Evolutionary conservation across 352 stramenopile species (phyloP), one percentile per base, ranked within the genome.

Genomic region (Blastocystis sp.): DNA sequence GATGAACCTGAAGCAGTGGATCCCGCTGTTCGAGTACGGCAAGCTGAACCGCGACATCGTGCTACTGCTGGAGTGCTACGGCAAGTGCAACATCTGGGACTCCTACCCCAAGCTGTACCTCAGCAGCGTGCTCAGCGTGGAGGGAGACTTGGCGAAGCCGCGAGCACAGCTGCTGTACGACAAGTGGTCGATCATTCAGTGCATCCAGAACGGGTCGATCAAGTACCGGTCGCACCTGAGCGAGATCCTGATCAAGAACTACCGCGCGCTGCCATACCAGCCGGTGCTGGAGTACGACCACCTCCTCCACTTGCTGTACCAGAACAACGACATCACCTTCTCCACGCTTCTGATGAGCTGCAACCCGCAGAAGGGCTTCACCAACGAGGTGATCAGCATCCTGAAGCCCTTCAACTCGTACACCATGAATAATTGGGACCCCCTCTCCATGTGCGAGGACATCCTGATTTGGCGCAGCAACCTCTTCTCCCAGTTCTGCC

Each of bases 361-460:
- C 26, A 35, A 19, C 24, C 29, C 71, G 19, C 24, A n/a, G 29
- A 63, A 63, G 6, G 71, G 71, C 26, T 50, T 81, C 37, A 81
- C 71, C 59, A 51, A 65, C 29, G 50, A 81, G 16, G 16, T 81
- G 21, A 59, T 16, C 12, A 6, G 19, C n/a, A 9, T 65, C 4
- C 55, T 81, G n/a, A 81, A 81, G 45, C 24, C 62, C n/a, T 26
- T 78, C 16, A 78, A 19, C 13, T 24, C 24, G 16, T 63, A 81
- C 59, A 81, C 50, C 24, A 63, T 81, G 41, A 81, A 81, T 63
- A 19, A 9, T 26, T 81, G 71, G 71, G 71, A 81, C 35, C 55
- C 71, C n/a, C 71, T 81, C 24, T 50, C 26, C 26, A 63, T 81
- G 59, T 81, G 71, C 21, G 71, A 81, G 37, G 71, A 81, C 31